Conservation (phyloP, 495 filamentous ascomycete species). For the Darksidea phi region DNA sequence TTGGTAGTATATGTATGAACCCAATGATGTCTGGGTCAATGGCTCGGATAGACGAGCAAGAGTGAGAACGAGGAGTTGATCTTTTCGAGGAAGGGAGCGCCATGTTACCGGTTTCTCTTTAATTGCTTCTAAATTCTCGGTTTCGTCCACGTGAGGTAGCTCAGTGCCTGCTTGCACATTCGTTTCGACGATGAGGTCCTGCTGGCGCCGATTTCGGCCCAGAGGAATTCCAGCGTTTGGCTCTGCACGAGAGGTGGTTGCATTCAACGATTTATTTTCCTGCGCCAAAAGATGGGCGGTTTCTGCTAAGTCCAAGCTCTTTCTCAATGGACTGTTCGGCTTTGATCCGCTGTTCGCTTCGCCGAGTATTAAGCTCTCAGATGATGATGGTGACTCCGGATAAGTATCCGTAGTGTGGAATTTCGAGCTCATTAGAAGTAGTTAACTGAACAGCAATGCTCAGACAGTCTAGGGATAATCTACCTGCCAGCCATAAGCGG, state of each 20-base stretch:
- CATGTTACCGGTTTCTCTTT: constrained; percentile 43
- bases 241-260: not conserved
- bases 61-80: constrained; percentile 72
- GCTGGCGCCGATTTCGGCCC: constrained; percentile 6
- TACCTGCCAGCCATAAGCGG: no score
- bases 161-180: constrained; percentile 22
- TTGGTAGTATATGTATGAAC: constrained; percentile 61
- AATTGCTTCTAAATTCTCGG: constrained; percentile 10
- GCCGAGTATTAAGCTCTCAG: not conserved
- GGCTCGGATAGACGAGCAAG: constrained; percentile 76
- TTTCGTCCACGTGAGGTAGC: constrained; percentile 24
- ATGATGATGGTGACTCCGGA: constrained; percentile 8
- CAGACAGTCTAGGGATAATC: no score
- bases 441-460: no score
- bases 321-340: not conserved
- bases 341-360: not conserved
- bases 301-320: constrained; percentile 1
- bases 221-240: not conserved
- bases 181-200: constrained; percentile 11
- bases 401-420: not conserved
- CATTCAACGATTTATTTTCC: not conserved
- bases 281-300: not conserved
- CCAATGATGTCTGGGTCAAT: constrained; percentile 72
- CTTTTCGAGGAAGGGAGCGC: constrained; percentile 62
- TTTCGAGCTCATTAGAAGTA: constrained; percentile 10